Conservation (phyloP, 345 rosid species). For the Hevea brasiliensis region DNA sequence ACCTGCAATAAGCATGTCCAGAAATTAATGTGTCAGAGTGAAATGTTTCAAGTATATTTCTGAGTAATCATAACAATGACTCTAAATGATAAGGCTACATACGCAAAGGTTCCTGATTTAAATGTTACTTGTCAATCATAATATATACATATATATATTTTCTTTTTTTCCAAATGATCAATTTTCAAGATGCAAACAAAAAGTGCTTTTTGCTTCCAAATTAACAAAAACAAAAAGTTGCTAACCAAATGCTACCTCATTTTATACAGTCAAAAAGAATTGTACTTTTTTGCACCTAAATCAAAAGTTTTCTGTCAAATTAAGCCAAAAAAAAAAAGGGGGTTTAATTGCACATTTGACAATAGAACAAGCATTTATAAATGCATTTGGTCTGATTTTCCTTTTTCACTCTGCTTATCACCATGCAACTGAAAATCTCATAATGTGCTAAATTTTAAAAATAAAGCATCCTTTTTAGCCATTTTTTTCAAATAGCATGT, state of each 20-base stretch:
- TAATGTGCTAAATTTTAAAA: background rate
- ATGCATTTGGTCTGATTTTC: background rate
- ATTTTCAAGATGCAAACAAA: too few species aligned
- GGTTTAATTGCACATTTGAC: background rate
- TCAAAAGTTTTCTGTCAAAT: too few species aligned
- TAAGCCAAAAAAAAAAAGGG: too few species aligned
- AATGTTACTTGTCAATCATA: background rate
- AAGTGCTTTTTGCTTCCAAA: too few species aligned
- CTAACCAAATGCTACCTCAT: too few species aligned
- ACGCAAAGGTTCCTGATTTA: background rate
- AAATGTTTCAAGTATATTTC: background rate
- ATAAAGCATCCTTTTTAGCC: too few species aligned
- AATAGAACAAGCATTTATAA: background rate
- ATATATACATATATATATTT: too few species aligned
- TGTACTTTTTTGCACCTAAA: too few species aligned
- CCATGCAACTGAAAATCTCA: background rate
- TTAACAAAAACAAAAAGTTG: too few species aligned
- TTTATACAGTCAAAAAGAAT: background rate
- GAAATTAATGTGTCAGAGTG: constrained; percentile 8
- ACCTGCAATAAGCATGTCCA: constrained; percentile 40
- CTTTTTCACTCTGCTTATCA: too few species aligned
- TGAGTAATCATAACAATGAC: background rate
- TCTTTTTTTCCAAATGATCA: too few species aligned
- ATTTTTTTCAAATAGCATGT: too few species aligned
- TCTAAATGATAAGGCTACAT: background rate